Evolutionary conservation across 2,329 filamentous ascomycete species (phyloP).

Genomic region (Xylariaceae sp.): DNA sequence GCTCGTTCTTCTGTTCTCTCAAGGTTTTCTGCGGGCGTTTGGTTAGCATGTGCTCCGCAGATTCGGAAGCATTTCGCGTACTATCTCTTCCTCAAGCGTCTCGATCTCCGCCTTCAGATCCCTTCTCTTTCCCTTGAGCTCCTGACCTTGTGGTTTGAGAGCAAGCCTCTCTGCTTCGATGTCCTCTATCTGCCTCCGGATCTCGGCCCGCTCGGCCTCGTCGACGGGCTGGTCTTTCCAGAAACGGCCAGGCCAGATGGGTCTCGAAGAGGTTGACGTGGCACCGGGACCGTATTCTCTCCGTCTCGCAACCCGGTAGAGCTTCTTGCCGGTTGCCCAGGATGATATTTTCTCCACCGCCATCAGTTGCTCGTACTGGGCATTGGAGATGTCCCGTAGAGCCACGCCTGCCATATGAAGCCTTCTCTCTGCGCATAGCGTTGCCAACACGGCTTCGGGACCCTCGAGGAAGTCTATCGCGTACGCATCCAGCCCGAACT

Average conservation of each 20-base stretch:
- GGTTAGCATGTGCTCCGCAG: no score
- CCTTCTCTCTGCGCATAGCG: constrained; percentile 71
- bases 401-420: constrained; percentile 65
- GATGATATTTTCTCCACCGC: constrained; percentile 51
- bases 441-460: constrained; percentile 76
- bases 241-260: constrained; percentile 54
- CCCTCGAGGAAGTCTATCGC: constrained; percentile 74
- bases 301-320: constrained; percentile 62
- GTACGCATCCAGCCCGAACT: constrained; percentile 70
- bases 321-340: constrained; percentile 64
- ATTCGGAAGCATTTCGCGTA: no score
- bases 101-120: constrained; percentile 42
- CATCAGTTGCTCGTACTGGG: constrained; percentile 62
- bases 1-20: constrained; percentile 56
- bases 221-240: constrained; percentile 80
- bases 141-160: constrained; percentile 31
- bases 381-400: constrained; percentile 56
- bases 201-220: constrained; percentile 53
- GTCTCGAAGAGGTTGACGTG: constrained; percentile 61
- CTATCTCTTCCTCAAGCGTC: no score
- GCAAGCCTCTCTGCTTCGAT: constrained; percentile 31
- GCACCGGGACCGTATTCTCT: constrained; percentile 74
- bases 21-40: constrained; percentile 39
- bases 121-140: constrained; percentile 36
- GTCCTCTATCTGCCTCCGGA: constrained; percentile 50